A percentile compares a stretch with the other conserved stretches of the same genome.
Evolutionary conservation across 2,329 filamentous ascomycete species (phyloP).

Genomic region (Aureobasidium pullulans): DNA sequence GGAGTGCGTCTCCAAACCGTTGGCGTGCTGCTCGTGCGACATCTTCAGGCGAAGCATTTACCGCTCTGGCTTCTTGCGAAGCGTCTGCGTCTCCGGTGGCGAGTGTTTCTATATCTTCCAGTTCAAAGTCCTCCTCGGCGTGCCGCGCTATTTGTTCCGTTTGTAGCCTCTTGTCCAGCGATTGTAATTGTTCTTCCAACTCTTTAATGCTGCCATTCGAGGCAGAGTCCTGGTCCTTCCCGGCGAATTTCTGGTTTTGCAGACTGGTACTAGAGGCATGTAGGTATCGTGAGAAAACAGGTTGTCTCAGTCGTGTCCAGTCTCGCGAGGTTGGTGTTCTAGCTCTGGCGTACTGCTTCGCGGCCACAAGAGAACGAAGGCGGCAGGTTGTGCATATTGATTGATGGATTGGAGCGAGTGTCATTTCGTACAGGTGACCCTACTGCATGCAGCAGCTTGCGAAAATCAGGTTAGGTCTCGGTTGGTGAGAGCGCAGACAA

Average conservation of each 20-base stretch:
- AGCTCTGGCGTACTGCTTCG: slow-evolving; percentile 13
- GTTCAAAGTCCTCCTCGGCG: slow-evolving; percentile 5
- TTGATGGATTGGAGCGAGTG: slow-evolving; percentile 7
- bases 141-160: neutral
- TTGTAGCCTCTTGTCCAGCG: neutral
- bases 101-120: neutral
- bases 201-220: neutral
- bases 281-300: neutral
- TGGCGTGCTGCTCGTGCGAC: slow-evolving; percentile 65
- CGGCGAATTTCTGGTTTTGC: neutral
- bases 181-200: neutral
- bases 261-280: neutral
- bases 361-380: slow-evolving; percentile 10
- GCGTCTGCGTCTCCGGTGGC: slow-evolving; percentile 30
- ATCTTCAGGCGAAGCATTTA: slow-evolving; percentile 37
- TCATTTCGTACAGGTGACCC: neutral
- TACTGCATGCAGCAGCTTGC: neutral
- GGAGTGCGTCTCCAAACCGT: slow-evolving; percentile 68
- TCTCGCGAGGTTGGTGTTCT: slow-evolving; percentile 1
- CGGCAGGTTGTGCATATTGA: slow-evolving; percentile 12
- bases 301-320: slow-evolving; percentile 1
- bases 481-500: neutral
- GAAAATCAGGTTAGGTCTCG: neutral
- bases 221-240: neutral
- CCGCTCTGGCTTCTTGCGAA: neutral